Base-by-base conservation (phyloP, 306 rosid species). In the Pterocarpus santalinus region DNA sequence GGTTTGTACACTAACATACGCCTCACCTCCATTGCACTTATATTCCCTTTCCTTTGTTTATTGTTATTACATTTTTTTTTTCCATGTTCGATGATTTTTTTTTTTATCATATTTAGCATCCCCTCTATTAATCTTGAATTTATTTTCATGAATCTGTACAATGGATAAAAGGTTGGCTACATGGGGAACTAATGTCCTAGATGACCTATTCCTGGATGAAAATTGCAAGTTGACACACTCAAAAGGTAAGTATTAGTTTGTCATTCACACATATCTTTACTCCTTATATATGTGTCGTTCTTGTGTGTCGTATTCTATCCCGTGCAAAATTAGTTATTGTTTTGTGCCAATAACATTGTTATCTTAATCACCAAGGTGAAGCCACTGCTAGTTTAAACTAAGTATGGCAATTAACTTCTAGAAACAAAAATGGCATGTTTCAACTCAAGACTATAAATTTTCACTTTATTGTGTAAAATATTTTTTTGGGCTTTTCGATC, bases 101-200 rank as follows among this genome's bases (percentile, higher is more conserved):
- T 7, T 43, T 43, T n/a, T 22, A 5, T 41, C 9, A n/a, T 56
- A 9, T 41, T 15, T 14, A n/a, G 60, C 28, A 35, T 39, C 49
- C 57, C 69, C 30, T 34, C 5, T 13, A 8, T 13, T 39, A 56
- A 55, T 58, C 8, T 30, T 69, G 30, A 57, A 30, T 64, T 43
- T 0, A 22, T 12, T 63, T 28, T 36, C 6, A 10, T 56, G 36
- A 53, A 80, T 28, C 28, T 58, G 2, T 39, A 1, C 75, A 81
- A 80, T 51, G 49, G 78, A 35, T 52, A 82, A 82, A 60, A 82
- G 36, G 73, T 38, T 82, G 49, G 81, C 85, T 58, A 68, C 81
- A 4, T 76, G 85, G 85, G 85, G 85, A 68, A 60, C 81, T 36
- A 81, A 82, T 44, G 65, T 82, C 13, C 85, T 77, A 1, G 81